Evolutionary conservation across 1,139 yeast species (phyloP).

Genomic region (Suhomyces ambrosiae): DNA sequence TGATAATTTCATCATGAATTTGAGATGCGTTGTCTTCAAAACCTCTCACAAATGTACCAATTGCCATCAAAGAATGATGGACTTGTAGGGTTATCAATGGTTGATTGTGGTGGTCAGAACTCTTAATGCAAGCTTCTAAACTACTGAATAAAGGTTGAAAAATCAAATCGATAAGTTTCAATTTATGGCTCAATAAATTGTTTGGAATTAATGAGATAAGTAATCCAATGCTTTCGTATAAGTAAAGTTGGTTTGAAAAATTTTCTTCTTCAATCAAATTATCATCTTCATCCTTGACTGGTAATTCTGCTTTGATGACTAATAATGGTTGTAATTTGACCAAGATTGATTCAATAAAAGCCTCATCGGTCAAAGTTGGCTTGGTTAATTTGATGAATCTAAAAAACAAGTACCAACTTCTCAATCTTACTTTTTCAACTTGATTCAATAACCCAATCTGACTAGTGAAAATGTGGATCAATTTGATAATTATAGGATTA

Average conservation of each 20-base stretch:
- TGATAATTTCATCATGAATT: conserved; percentile 38
- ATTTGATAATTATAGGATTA: conserved; percentile 52
- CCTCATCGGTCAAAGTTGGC: conserved; percentile 52
- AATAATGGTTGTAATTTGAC: conserved; percentile 52
- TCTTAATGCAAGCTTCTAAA: conserved; percentile 62
- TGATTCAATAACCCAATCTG: conserved; percentile 79
- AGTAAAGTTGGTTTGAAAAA: conserved; percentile 76
- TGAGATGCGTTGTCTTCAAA: conserved; percentile 51
- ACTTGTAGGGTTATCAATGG: conserved; percentile 63
- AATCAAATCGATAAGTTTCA: conserved; percentile 58
- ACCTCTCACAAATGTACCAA: conserved; percentile 89
- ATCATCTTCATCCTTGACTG: conserved; percentile 54
- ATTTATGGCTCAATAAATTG: conserved; percentile 33
- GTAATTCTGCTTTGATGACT: conserved; percentile 58
- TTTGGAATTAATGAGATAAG: conserved; percentile 55
- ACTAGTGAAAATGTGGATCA: conserved; percentile 76
- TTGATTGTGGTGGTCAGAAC: conserved; percentile 35
- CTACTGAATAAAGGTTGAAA: conserved; percentile 78
- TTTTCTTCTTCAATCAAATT: conserved; percentile 59
- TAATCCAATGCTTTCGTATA: conserved; percentile 80
- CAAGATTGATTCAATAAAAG: conserved; percentile 41
- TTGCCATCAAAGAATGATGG: conserved; percentile 84
- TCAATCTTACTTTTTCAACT: conserved; percentile 69
- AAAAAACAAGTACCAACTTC: conserved; percentile 89
- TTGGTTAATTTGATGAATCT: conserved; percentile 79